Evolutionary conservation across 495 filamentous ascomycete species (phyloP).

Genomic region (Corynascus novoguineensis): DNA sequence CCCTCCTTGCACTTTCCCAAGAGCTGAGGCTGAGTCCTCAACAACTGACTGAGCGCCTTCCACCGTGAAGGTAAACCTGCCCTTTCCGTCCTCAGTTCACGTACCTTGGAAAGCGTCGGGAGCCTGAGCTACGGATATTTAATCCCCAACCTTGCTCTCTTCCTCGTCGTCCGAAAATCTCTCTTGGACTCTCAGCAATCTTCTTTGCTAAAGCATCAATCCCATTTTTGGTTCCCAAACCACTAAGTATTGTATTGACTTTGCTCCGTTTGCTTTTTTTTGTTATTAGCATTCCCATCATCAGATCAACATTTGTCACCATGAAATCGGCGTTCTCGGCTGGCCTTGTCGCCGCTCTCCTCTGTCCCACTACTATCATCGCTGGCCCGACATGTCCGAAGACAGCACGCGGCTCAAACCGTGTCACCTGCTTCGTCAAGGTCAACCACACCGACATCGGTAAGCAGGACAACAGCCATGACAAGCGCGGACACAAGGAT

Average conservation of each 20-base stretch:
- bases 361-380: not conserved
- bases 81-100: no score
- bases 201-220: not conserved
- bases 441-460: not conserved
- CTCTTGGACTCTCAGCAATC: not conserved
- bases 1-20: no score
- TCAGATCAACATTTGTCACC: not conserved
- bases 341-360: slow-evolving; percentile 8
- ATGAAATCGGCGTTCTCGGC: slow-evolving; percentile 10
- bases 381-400: slow-evolving; percentile 3
- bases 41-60: no score
- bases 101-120: no score
- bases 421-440: slow-evolving; percentile 1
- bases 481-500: not conserved
- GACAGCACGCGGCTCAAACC: slow-evolving; percentile 3
- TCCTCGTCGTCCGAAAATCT: not conserved
- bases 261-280: slow-evolving; percentile 2
- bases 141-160: not conserved
- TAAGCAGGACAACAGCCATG: not conserved
- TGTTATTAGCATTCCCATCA: not conserved
- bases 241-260: not conserved
- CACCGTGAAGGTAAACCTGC: not conserved
- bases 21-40: no score
- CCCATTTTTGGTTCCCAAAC: not conserved
- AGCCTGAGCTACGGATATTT: not conserved